These are phyloP conservation scores for Syzygium grande DNA, from an alignment of 345 rosid species.

Conservation along the genomic window DNA sequence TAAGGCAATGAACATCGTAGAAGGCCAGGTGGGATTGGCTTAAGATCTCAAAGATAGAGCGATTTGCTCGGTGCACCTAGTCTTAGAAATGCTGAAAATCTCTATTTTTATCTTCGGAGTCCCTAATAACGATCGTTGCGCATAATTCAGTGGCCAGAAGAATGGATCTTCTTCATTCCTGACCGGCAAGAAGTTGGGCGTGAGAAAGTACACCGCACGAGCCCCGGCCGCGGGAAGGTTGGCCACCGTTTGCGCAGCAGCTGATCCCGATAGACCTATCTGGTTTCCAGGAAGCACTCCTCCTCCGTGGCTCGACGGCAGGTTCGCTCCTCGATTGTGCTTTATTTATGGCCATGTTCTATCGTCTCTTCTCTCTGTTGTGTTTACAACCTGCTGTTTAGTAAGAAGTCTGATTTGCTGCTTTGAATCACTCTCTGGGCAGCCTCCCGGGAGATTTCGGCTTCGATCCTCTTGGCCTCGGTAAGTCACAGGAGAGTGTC, in stretches of 20 bases:
- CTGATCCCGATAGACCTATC: slow-evolving; percentile 81
- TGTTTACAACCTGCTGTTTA: background rate
- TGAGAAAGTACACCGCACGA: slow-evolving; percentile 22
- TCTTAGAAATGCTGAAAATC: background rate
- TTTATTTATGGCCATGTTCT: background rate
- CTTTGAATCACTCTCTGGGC: slow-evolving; percentile 3
- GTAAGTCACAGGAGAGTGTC: slow-evolving; percentile 21
- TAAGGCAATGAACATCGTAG: background rate
- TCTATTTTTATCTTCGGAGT: background rate
- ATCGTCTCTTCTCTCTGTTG: background rate
- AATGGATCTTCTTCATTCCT: slow-evolving; percentile 51
- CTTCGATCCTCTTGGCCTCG: slow-evolving; percentile 92
- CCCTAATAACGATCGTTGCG: background rate
- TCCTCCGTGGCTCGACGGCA: slow-evolving; percentile 96
- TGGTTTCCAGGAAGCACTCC: slow-evolving; percentile 99
- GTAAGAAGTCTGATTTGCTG: background rate
- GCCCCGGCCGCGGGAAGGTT: slow-evolving; percentile 23
- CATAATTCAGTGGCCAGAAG: slow-evolving; percentile 47
- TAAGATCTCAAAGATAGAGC: no score
- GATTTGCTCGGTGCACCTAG: no score
- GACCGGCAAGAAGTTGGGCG: slow-evolving; percentile 62
- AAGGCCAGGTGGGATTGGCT: background rate
- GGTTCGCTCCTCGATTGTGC: slow-evolving; percentile 16
- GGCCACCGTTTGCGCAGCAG: slow-evolving; percentile 42
- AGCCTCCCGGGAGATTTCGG: slow-evolving; percentile 98